Conservation (phyloP, 257 asterid species). For the Nicotiana noctiflora region DNA sequence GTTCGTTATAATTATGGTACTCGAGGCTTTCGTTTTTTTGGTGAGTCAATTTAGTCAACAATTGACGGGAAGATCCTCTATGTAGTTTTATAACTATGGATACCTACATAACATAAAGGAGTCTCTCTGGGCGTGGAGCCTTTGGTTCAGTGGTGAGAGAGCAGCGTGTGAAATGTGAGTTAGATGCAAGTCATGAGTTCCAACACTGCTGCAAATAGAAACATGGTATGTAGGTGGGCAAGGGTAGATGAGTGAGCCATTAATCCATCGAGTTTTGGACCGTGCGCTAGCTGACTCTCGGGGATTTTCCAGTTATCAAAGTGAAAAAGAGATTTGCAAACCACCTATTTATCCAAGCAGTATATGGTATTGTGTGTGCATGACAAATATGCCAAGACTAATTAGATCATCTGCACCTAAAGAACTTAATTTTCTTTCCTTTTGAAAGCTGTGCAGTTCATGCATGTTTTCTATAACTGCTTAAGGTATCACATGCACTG, state of each 20-base stretch:
- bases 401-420: neutral
- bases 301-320: neutral
- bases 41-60: neutral
- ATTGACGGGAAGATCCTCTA: neutral
- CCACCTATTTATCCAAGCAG: neutral
- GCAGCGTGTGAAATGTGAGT: neutral
- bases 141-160: neutral
- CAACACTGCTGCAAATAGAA: neutral
- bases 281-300: neutral
- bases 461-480: neutral
- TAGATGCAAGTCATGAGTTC: neutral
- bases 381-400: neutral
- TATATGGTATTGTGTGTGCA: neutral
- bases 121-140: neutral
- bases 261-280: neutral
- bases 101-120: neutral
- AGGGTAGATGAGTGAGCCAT: neutral
- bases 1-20: neutral
- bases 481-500: neutral
- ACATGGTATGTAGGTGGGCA: neutral
- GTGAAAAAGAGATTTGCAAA: neutral
- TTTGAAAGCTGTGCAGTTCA: neutral
- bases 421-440: neutral
- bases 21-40: neutral
- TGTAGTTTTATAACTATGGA: neutral